Percentiles rank a stretch among this genome's conserved stretches.
These are phyloP conservation scores for Sarcomyxa edulis DNA, from an alignment of 768 basidiomycete species.

Conservation along the genomic window DNA sequence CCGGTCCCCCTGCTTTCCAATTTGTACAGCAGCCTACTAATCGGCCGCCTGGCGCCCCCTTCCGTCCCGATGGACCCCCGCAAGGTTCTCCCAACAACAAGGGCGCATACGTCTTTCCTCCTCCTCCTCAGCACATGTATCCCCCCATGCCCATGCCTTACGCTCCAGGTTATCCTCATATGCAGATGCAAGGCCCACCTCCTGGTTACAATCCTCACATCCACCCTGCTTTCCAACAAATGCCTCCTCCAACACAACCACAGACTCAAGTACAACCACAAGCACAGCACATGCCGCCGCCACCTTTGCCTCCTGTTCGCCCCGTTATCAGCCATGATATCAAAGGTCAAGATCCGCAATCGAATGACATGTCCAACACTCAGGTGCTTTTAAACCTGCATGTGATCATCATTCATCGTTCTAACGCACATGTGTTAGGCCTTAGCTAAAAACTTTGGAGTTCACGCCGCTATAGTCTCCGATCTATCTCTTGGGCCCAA, in stretches of 20 bases:
- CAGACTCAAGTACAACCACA: conserved; percentile 14
- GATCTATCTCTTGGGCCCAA: conserved; percentile 50
- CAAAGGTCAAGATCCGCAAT: conserved; percentile 75
- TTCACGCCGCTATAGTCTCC: conserved; percentile 63
- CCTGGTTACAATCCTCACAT: conserved; percentile 50
- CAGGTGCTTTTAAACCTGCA: conserved; percentile 30
- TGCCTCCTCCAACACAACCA: conserved; percentile 20
- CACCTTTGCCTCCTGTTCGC: conserved; percentile 14
- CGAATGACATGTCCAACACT: conserved; percentile 73
- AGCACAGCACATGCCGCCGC: conserved; percentile 9
- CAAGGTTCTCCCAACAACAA: conserved; percentile 15
- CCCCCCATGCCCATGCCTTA: conserved; percentile 34
- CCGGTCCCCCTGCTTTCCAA: too few species aligned
- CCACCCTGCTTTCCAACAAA: conserved; percentile 56
- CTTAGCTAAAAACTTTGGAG: conserved; percentile 76
- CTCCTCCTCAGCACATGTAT: conserved; percentile 35
- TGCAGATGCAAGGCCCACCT: conserved; percentile 33
- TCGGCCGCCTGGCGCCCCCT: conserved; percentile 23
- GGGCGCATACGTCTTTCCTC: conserved; percentile 22
- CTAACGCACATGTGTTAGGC: conserved; percentile 28
- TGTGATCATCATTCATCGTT: conserved; percentile 1
- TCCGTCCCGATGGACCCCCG: conserved; percentile 23
- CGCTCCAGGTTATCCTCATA: conserved; percentile 27
- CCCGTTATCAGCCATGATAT: conserved; percentile 27
- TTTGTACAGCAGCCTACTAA: conserved; percentile 22